Base-by-base conservation (phyloP, 2,329 filamentous ascomycete genomes). In the Calonectria pteridis region DNA sequence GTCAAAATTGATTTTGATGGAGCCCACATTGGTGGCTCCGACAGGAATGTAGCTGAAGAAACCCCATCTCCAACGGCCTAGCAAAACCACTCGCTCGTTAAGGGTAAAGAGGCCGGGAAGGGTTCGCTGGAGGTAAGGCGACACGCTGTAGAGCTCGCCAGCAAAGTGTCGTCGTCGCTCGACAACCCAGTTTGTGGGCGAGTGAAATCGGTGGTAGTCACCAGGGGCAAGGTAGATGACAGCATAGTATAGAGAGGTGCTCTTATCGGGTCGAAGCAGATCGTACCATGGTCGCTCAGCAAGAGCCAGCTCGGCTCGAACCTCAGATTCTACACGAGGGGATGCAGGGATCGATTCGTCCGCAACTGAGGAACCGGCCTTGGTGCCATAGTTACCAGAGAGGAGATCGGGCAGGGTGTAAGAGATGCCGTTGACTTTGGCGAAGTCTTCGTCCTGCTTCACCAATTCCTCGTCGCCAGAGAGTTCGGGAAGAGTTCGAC, bases 141-240 rank as follows among this genome's bases (percentile, higher is more conserved):
- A 98, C 6, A 99, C 97, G 68, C 94, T 96, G 88, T 94, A 99
- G 11, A 99, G 89, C 85, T 99, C 97, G 72, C 97, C 97, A 0
- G 97, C 96, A 83, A 99, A 99, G 86, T 99, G 97, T n/a, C 97
- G 94, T 53, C 97, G 93, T 77, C 93, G 93, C 85, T 98, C 94
- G 40, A 97, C 97, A 20, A 99, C 95, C 97, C 97, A 99, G 79
- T 95, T 94, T 2, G 95, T 93, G 0, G 97, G 97, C 1, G 95
- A 98, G 87, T 99, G 97, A 88, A 98, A 99, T 77, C 96, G 94
- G 86, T 99, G 97, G 86, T 99, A 99, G 87, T 99, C 97, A 64
- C 97, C 97, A 0, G 97, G 97, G 0, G 97, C 97, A 53, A 99
- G 92, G 86, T 99, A 99, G 81, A 99, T 92, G 76, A 99, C 97